A percentile compares a stretch with the other conserved stretches of the same genome.
phyloP scores from a whole-genome alignment of 2,329 filamentous ascomycete species.

The Lasiodiplodia citricola region DNA sequence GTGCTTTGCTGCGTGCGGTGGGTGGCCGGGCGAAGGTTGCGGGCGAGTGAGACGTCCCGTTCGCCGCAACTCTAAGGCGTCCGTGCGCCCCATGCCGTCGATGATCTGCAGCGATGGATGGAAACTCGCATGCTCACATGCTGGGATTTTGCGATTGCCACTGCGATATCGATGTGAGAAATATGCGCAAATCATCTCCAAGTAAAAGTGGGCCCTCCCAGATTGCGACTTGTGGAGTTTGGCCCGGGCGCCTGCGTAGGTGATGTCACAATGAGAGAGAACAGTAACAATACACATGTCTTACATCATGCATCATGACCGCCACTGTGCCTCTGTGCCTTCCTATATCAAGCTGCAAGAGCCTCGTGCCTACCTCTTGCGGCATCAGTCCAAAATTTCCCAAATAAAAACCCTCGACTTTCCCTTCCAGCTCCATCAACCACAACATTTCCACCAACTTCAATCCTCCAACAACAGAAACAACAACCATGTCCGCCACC shows the following conservation, averaged over 20 bases:
- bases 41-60: neutral
- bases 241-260: neutral
- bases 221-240: neutral
- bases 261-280: neutral
- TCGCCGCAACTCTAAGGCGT: too few species aligned
- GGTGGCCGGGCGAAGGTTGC: neutral
- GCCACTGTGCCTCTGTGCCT: neutral
- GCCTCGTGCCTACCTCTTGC: too few species aligned
- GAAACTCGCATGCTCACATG: neutral
- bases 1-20: neutral
- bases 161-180: neutral
- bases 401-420: neutral
- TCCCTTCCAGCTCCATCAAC: neutral
- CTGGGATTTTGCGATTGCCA: neutral
- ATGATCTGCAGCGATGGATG: neutral
- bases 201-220: neutral
- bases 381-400: neutral
- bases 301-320: conserved; percentile 6
- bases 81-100: neutral
- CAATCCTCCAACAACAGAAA: neutral
- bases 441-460: neutral
- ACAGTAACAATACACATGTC: neutral
- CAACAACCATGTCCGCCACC: conserved; percentile 47
- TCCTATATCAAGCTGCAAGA: neutral
- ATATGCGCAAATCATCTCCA: neutral